phyloP scores from a whole-genome alignment of 108 stramenopile species.

The Conticribra guillardii region DNA sequence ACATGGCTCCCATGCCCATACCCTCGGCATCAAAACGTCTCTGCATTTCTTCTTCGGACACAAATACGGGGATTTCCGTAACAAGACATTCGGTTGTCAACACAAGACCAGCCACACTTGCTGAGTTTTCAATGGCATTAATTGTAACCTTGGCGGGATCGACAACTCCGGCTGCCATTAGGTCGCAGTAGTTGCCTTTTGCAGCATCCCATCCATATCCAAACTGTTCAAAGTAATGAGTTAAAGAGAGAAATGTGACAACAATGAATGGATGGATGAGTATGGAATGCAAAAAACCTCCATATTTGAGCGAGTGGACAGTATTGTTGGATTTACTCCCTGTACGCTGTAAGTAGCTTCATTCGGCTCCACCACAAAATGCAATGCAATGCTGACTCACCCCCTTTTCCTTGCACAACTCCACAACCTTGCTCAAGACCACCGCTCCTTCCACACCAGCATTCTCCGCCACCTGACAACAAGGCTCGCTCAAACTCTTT shows the following conservation, averaged over 20 bases:
- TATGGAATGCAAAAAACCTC: no score
- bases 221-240: conserved; percentile 55
- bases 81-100: conserved; percentile 97
- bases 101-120: conserved; percentile 93
- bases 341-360: not conserved
- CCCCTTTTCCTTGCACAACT: conserved; percentile 76
- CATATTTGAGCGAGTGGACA: no score
- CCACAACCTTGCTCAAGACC: conserved; percentile 90
- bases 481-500: conserved; percentile 84
- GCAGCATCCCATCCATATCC: conserved; percentile 95
- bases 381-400: conserved; percentile 48
- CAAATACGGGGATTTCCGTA: conserved; percentile 87
- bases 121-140: conserved; percentile 95
- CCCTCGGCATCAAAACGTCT: conserved; percentile 81
- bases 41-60: conserved; percentile 80
- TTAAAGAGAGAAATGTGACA: not conserved
- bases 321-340: no score
- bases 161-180: conserved; percentile 89
- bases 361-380: not conserved
- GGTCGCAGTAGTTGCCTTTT: conserved; percentile 82
- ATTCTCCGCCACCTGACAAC: conserved; percentile 94
- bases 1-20: conserved; percentile 80
- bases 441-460: conserved; percentile 97
- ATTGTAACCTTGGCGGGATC: conserved; percentile 98
- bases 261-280: conserved; percentile 10